Conservation (phyloP, 2,329 filamentous ascomycete species). For the Stemphylium lycopersici region DNA sequence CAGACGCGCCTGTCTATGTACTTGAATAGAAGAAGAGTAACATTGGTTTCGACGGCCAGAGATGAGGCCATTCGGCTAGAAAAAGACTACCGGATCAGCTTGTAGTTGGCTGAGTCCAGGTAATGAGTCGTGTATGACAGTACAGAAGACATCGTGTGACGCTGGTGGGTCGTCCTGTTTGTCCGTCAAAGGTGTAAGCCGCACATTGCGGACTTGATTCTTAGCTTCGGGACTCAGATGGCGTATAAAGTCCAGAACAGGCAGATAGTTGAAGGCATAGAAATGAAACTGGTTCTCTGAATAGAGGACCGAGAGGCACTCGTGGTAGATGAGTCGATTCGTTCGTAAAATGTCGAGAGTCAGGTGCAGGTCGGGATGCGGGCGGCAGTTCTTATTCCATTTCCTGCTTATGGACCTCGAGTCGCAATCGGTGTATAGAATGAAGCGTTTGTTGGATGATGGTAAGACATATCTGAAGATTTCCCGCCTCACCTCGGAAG, state of each 20-base stretch:
- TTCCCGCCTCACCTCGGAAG: constrained; percentile 47
- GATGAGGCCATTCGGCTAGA: constrained; percentile 24
- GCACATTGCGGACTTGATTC: constrained; percentile 42
- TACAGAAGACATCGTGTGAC: constrained; percentile 47
- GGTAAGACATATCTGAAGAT: constrained; percentile 49
- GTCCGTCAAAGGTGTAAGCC: constrained; percentile 46
- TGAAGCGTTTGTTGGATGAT: constrained; percentile 50
- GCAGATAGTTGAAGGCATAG: constrained; percentile 48
- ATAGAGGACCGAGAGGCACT: constrained; percentile 48
- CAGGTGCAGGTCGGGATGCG: constrained; percentile 42
- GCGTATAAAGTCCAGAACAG: constrained; percentile 49
- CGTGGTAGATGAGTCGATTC: constrained; percentile 48
- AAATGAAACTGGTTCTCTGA: constrained; percentile 50
- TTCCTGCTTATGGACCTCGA: constrained; percentile 47
- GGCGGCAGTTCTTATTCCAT: constrained; percentile 44
- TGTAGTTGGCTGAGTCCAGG: constrained; percentile 46
- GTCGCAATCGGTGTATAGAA: constrained; percentile 55
- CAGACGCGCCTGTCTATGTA: constrained; percentile 11
- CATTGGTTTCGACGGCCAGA: not conserved
- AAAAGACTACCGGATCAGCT: constrained; percentile 47
- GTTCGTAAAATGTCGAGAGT: constrained; percentile 46
- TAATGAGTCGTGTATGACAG: constrained; percentile 47
- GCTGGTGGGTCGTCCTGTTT: constrained; percentile 43
- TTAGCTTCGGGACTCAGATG: constrained; percentile 48
- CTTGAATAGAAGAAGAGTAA: constrained; percentile 4